Evolutionary conservation across 208 protist species (phyloP).

Genomic region (Naegleria fowleri): DNA sequence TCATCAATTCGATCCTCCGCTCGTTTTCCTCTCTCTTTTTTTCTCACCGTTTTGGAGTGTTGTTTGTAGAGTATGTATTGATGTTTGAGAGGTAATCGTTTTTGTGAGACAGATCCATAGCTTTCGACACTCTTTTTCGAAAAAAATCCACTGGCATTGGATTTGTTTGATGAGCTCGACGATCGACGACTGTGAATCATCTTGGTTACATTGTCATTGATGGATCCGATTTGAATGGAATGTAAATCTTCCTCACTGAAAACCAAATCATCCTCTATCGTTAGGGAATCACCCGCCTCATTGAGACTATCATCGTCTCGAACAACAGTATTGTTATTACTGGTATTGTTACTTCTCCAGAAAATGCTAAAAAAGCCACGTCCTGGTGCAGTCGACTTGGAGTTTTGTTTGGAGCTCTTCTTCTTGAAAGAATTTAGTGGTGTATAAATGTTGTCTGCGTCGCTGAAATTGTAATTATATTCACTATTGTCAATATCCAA

Average conservation of each 20-base stretch:
- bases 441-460: not conserved
- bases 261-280: not conserved
- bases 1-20: not conserved
- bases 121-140: not conserved
- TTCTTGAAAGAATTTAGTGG: not conserved
- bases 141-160: not conserved
- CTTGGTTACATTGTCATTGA: not conserved
- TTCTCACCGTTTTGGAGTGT: not conserved
- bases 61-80: not conserved
- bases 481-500: not conserved
- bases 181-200: not conserved
- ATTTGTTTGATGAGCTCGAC: not conserved
- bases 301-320: no score
- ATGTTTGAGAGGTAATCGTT: not conserved
- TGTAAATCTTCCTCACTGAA: not conserved
- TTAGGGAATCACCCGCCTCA: not conserved
- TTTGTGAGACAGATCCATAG: not conserved
- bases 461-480: not conserved
- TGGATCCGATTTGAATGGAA: not conserved
- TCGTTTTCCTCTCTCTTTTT: not conserved
- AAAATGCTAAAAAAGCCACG: no score
- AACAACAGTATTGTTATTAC: no score
- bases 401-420: no score
- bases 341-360: no score
- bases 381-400: no score